Base-by-base conservation (phyloP, 1,139 yeast species). In the Hanseniaspora sp. region DNA sequence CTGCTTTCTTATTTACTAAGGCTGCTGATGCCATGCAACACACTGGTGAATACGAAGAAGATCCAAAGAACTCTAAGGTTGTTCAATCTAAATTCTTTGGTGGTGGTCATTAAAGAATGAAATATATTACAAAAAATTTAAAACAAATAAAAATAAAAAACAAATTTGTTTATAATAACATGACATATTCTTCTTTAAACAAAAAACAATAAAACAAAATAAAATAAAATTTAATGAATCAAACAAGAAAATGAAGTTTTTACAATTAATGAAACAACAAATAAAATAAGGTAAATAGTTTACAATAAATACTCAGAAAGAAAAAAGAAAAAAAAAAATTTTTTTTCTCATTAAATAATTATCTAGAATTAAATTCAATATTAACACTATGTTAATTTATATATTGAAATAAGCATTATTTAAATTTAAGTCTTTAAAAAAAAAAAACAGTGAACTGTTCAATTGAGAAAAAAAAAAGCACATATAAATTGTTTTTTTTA, bases 11-110 rank as follows among this genome's bases (percentile, higher is more conserved):
- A 18, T 44, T 51, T 30, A 30, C 43, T 37, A 51, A 51, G 48
- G 54, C 28, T 15, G 54, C 48, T 45, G 54, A 51, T 31, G 41
- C 41, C 17, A 51, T 51, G 54, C 54, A 51, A 45, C 54, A 51
- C 42, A 44, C 54, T 23, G 48, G 48, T 51, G 54, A 44, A 31
- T 51, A 44, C 9, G 48, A 46, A 23, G 54, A 44, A n/a, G 54
- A 51, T 23, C 37, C 31, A 18, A 31, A 38, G 35, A 51, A 51
- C 54, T 44, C 48, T 15, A 51, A 51, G 49, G 54, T 51, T 51
- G 47, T 51, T n/a, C 54, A 51, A 45, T 38, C 54, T 35, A 51
- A 45, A 37, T 51, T 51, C 54, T 51, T 44, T 23, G 54, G 54
- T 51, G 53, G 53, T 43, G 54, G 54, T 39, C 54, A 51, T 17